phyloP scores from a whole-genome alignment of 2,329 filamentous ascomycete species.

The Aureobasidium sp. region DNA sequence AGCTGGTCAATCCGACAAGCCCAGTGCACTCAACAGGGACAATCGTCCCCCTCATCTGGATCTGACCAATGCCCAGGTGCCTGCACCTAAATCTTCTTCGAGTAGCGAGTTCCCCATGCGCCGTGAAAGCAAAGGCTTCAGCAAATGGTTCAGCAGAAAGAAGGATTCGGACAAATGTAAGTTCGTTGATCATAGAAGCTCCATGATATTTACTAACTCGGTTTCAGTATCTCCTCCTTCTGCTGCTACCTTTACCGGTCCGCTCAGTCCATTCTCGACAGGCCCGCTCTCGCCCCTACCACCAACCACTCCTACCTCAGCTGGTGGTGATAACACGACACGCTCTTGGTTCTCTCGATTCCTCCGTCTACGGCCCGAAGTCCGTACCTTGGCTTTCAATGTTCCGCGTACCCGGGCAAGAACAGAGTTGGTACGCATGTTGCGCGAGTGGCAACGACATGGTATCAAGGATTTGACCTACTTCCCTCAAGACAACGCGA shows the following conservation, averaged over 20 bases:
- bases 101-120: constrained; percentile 38
- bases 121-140: constrained; percentile 32
- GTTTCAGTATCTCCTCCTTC: constrained; percentile 12
- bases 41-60: constrained; percentile 23
- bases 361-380: constrained; percentile 80
- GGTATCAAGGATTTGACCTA: constrained; percentile 74
- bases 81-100: constrained; percentile 19
- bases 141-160: constrained; percentile 46
- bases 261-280: constrained; percentile 1
- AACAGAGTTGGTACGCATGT: constrained; percentile 64
- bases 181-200: constrained; percentile 27
- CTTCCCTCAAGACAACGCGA: constrained; percentile 69
- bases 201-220: constrained; percentile 23
- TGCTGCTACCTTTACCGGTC: background rate
- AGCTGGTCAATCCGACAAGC: constrained; percentile 16
- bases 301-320: constrained; percentile 23
- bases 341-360: constrained; percentile 86
- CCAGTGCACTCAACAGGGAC: constrained; percentile 22
- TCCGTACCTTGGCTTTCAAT: constrained; percentile 64
- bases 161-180: constrained; percentile 23
- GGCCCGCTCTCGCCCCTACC: constrained; percentile 19
- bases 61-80: constrained; percentile 5
- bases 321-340: constrained; percentile 21
- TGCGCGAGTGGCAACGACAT: constrained; percentile 66
- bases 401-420: constrained; percentile 64